These are phyloP conservation scores for Colletotrichum siamense DNA, from an alignment of 2,329 filamentous ascomycete species.

Conservation along the genomic window DNA sequence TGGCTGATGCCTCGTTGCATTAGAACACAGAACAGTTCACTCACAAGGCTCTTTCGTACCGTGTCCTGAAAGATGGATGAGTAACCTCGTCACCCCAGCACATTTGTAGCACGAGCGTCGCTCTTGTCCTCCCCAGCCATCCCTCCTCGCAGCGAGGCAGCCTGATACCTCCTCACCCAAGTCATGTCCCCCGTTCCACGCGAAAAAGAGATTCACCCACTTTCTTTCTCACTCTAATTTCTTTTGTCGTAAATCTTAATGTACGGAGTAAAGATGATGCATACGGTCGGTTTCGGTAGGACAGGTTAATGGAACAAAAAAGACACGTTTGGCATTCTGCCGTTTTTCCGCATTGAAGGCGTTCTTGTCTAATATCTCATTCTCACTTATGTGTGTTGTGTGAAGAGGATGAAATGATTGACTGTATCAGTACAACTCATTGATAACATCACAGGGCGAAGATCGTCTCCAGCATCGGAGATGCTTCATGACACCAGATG, in stretches of 20 bases:
- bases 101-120: neutral
- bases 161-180: neutral
- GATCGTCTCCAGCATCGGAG: neutral
- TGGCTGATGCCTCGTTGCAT: neutral
- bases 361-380: neutral
- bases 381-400: neutral
- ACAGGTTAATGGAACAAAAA: conserved; percentile 18
- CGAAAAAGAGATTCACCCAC: neutral
- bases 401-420: neutral
- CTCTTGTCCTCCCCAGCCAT: neutral
- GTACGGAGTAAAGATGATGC: conserved; percentile 23
- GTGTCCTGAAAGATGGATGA: neutral
- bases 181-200: neutral
- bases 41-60: neutral
- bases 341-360: neutral
- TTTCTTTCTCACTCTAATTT: conserved; percentile 9
- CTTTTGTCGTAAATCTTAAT: conserved; percentile 22
- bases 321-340: neutral
- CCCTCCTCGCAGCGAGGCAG: neutral
- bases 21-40: neutral
- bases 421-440: neutral
- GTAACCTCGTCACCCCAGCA: neutral
- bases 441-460: neutral
- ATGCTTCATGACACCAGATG: neutral
- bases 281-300: conserved; percentile 22